Conservation (phyloP, 805 yeast species). For the Lipomyces chichibuensis region DNA sequence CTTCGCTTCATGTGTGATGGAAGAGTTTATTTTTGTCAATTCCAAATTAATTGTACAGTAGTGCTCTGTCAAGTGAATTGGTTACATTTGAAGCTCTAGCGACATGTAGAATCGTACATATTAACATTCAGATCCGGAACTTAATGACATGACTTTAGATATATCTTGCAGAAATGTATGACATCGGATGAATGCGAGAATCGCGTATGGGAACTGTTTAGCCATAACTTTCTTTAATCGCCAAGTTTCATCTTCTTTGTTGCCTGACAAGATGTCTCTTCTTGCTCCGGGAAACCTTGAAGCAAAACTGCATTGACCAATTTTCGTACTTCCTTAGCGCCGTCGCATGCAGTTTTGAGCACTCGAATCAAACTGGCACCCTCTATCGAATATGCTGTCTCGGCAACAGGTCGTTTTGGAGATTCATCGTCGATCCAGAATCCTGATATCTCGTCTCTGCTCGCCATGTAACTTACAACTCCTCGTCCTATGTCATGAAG, state of each 20-base stretch:
- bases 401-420: slow-evolving; percentile 40
- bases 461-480: slow-evolving; percentile 54
- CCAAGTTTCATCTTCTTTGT: not conserved
- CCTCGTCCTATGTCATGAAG: slow-evolving; percentile 12
- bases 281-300: slow-evolving; percentile 21
- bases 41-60: not conserved
- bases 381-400: slow-evolving; percentile 49
- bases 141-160: not conserved
- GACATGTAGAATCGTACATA: not conserved
- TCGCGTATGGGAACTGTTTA: not conserved
- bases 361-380: slow-evolving; percentile 40
- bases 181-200: not conserved
- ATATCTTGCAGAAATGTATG: not conserved
- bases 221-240: not conserved
- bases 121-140: not conserved
- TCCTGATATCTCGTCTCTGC: slow-evolving; percentile 58
- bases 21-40: not conserved
- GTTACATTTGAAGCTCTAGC: not conserved
- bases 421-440: slow-evolving; percentile 54
- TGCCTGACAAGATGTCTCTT: not conserved
- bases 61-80: no score
- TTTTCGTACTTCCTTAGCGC: slow-evolving; percentile 46
- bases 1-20: not conserved
- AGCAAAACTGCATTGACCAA: slow-evolving; percentile 53
- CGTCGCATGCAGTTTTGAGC: slow-evolving; percentile 16